Base-by-base conservation (phyloP, 2,329 filamentous ascomycete species). In the Xenoacremonium recifei region DNA sequence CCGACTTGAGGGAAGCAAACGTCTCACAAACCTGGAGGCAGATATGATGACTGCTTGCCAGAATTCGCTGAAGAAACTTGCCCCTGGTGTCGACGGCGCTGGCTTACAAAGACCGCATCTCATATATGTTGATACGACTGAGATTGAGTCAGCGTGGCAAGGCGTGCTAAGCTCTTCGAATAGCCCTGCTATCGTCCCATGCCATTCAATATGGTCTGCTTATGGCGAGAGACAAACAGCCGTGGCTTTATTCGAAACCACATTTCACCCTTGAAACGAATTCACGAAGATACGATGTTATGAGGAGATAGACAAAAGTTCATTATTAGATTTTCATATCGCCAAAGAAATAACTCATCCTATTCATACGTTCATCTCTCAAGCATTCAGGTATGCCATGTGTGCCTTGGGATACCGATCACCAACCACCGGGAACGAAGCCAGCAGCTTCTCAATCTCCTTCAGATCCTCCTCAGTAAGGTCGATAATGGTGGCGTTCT, bases 401-500 rank as follows among this genome's bases (percentile, higher is more conserved):
- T 39, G 36, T 9, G 35, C 42, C 18, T 59, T 60, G 7, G 68
- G 66, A 52, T 82, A 82, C 23, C 79, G 66, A 1, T 48, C 60
- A 3, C 80, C 80, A 2, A 62, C 61, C 6, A 72, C 55, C 34
- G 71, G 66, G 50, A 79, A 76, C 40, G 66, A 69, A 9, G 60
- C 64, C 18, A 82, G 53, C 9, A 77, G 70, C 13, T 55, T 53
- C 36, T 79, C 73, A 37, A 83, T 75, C 49, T 72, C 68, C 5
- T 54, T 57, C 59, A 79, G 57, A 48, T 83, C 80, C 4, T 68
- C 69, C 3, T 71, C 66, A 2, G 65, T 72, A 34, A 84, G 58
- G 1, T 72, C 64, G 5, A 81, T 65, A 25, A 67, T 49, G 45
- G 68, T 72, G 21, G 70, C 63, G 51, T 87, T 87, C 69, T 87